Base-by-base conservation (phyloP, 495 filamentous ascomycete species). In the Parathielavia appendiculata region DNA sequence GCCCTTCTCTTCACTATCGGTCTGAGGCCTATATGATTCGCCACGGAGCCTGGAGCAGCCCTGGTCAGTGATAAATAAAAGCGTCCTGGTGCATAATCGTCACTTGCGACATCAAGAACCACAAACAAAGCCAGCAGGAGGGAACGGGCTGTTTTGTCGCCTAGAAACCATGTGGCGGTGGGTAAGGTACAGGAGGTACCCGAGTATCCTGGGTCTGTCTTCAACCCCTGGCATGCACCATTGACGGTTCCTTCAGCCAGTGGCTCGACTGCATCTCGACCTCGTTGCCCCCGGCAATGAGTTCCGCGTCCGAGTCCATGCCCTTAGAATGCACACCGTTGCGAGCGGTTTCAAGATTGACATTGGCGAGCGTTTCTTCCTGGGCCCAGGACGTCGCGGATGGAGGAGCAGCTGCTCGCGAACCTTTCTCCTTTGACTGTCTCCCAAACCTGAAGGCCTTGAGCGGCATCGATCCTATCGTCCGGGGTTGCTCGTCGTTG, bases 271-370 rank as follows among this genome's bases (percentile, higher is more conserved):
- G 36, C 14, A 43, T 22, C n/a, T 34, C 9, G 16, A 13, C 14
- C 1, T 16, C 36, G 16, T 23, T 30, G 20, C 39, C 7, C 8
- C 39, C 16, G 1, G 26, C 14, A 14, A 20, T 45, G 3, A 36
- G 26, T 14, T 32, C 51, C 23, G 39, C 51, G 5, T 54, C 23
- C 38, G 51, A 54, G 19, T 44, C 51, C 51, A 34, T 35, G 22
- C 32, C 39, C 14, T 26, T 34, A 14, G 4, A 14, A 14, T 11
- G 12, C 12, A 10, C 13, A 12, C 22, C 19, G 35, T 14, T 26
- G 7, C 8, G 19, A 17, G 11, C 10, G 34, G 17, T 40, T 0
- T 52, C 35, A n/a, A 26, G 12, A 1, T 23, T 13, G 34, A 19
- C 39, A 3, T 10, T 1, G 35, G 20, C 6, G 35, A 40, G 3